Evolutionary conservation across 1,139 yeast genomes (phyloP).

Genomic region (Pichia sp.): DNA sequence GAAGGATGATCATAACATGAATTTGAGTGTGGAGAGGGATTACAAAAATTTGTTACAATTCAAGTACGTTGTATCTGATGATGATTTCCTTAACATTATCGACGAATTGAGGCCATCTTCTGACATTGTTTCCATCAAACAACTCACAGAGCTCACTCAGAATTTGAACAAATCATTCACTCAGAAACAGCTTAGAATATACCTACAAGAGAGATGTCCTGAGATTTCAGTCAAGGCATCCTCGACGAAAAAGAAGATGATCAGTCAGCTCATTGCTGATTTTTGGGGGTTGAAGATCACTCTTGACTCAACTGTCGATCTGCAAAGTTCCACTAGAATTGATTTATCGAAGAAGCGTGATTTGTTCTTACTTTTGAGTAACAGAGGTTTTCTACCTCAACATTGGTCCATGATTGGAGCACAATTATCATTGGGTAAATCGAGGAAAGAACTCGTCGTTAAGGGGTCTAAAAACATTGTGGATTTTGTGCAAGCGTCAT

Average conservation of each 20-base stretch:
- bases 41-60: conserved; percentile 29
- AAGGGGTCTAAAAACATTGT: conserved; percentile 28
- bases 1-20: neutral
- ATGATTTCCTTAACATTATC: conserved; percentile 27
- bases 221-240: conserved; percentile 11
- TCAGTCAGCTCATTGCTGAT: conserved; percentile 11
- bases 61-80: conserved; percentile 24
- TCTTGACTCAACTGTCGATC: conserved; percentile 12
- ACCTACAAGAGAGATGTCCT: conserved; percentile 12
- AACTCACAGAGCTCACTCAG: conserved; percentile 26
- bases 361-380: conserved; percentile 41
- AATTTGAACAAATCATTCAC: conserved; percentile 28
- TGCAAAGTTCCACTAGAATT: conserved; percentile 32
- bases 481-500: conserved; percentile 26
- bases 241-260: conserved; percentile 21
- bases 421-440: conserved; percentile 36
- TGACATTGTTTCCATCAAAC: conserved; percentile 23
- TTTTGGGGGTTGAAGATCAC: conserved; percentile 14
- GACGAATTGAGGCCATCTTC: conserved; percentile 28
- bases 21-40: conserved; percentile 24
- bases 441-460: conserved; percentile 30
- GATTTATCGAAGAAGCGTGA: conserved; percentile 35
- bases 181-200: conserved; percentile 28
- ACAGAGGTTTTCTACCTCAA: conserved; percentile 40
- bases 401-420: conserved; percentile 53